Evolutionary conservation across 345 rosid genomes (phyloP).

Genomic region (Lenwebbia sp.): DNA sequence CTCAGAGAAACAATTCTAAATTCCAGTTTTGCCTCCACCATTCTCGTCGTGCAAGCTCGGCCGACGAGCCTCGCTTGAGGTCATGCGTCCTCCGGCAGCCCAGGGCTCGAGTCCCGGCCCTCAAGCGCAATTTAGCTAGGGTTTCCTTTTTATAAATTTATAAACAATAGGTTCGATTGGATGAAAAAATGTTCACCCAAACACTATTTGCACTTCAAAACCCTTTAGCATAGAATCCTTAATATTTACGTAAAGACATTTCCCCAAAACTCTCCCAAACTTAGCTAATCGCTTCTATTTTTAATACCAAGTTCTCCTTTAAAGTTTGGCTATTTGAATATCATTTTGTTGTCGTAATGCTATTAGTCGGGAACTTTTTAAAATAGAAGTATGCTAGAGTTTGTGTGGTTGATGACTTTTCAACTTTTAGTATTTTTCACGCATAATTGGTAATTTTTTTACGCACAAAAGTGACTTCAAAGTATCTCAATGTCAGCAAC

Average conservation of each 20-base stretch:
- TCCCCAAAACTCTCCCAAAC: background rate
- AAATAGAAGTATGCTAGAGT: background rate
- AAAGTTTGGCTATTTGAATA: no score
- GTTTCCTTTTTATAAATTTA: background rate
- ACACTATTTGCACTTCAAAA: background rate
- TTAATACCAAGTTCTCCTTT: no score
- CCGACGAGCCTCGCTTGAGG: background rate
- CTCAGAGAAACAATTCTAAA: background rate
- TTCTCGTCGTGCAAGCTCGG: background rate
- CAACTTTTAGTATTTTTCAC: background rate
- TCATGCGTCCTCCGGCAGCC: background rate
- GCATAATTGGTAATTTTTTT: background rate
- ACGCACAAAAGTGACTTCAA: background rate
- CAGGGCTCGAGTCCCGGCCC: no score
- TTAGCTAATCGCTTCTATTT: background rate
- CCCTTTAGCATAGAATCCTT: background rate
- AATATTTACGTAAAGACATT: background rate
- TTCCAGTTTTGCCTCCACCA: background rate
- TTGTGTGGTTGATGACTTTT: background rate
- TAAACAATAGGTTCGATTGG: no score
- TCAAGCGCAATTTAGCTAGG: fast-evolving
- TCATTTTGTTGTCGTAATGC: background rate
- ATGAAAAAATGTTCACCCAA: background rate
- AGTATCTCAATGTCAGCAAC: background rate
- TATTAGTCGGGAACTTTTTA: background rate